Evolutionary conservation across 192 early-diverging fungal species (phyloP).

Genomic region (Coemansia sp.): DNA sequence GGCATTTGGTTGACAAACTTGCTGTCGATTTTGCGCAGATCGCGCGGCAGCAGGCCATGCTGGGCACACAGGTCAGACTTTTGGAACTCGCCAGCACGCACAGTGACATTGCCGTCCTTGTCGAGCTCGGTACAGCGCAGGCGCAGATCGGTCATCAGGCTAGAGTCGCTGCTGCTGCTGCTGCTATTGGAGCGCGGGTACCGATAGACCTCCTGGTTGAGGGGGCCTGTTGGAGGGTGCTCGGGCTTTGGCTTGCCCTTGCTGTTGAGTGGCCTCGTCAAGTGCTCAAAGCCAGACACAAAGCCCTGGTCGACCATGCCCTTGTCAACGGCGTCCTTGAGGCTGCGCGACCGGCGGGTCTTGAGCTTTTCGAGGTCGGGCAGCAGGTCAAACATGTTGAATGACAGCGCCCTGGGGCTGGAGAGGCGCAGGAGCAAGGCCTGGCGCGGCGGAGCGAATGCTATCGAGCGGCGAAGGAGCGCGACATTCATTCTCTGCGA

Average conservation of each 20-base stretch:
- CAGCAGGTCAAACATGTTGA: slow-evolving; percentile 55
- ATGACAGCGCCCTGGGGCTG: slow-evolving; percentile 2
- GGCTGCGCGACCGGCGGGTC: slow-evolving; percentile 27
- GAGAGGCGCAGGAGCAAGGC: not conserved
- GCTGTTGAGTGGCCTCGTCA: slow-evolving; percentile 17
- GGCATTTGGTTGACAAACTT: slow-evolving; percentile 76
- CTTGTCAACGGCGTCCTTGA: slow-evolving; percentile 41
- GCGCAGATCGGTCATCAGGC: slow-evolving; percentile 32
- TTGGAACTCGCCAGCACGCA: slow-evolving; percentile 73
- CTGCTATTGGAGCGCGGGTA: slow-evolving; percentile 32
- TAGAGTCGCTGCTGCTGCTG: not conserved
- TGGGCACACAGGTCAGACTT: slow-evolving; percentile 79
- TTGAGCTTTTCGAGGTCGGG: slow-evolving; percentile 42
- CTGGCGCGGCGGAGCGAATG: not conserved
- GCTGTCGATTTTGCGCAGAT: slow-evolving; percentile 82
- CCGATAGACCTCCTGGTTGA: slow-evolving; percentile 35
- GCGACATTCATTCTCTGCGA: slow-evolving; percentile 9
- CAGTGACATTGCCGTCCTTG: slow-evolving; percentile 67
- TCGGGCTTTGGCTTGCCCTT: too few species aligned
- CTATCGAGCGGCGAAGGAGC: slow-evolving; percentile 6
- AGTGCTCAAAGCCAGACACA: slow-evolving; percentile 25
- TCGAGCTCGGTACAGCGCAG: slow-evolving; percentile 71
- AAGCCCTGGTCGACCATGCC: slow-evolving; percentile 31
- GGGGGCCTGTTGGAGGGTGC: not conserved
- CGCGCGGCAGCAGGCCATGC: slow-evolving; percentile 81